Conservation (phyloP, 768 basidiomycete genomes). For the Xerocomus brunneocitrinus region DNA sequence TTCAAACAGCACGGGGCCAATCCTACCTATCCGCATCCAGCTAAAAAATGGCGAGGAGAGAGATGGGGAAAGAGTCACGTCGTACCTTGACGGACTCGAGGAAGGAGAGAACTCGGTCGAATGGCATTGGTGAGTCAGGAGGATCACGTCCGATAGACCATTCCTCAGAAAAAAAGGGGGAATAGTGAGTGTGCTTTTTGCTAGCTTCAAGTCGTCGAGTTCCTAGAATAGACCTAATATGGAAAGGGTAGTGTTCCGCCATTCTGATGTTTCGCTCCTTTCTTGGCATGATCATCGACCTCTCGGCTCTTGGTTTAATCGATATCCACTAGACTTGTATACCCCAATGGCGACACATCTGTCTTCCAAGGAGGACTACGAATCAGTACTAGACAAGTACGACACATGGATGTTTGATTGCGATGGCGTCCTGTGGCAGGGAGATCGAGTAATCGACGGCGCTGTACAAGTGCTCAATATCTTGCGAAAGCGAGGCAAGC, state of each 20-base stretch:
- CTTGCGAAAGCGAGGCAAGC: constrained; percentile 68
- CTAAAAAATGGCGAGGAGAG: not conserved
- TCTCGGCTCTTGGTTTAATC: not conserved
- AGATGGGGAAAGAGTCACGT: no score
- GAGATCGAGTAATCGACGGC: constrained; percentile 74
- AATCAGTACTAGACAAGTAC: constrained; percentile 53
- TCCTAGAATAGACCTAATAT: constrained; percentile 12
- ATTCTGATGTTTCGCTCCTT: not conserved
- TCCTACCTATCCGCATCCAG: not conserved
- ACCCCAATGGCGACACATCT: constrained; percentile 23
- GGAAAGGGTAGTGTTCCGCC: constrained; percentile 20
- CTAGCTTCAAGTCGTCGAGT: not conserved
- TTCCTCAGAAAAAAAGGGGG: not conserved
- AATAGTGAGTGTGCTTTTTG: not conserved
- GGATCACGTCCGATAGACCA: not conserved
- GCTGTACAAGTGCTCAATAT: constrained; percentile 68
- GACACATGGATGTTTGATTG: constrained; percentile 98
- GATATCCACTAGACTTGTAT: constrained; percentile 13
- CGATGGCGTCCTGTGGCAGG: constrained; percentile 93
- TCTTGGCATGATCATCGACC: not conserved
- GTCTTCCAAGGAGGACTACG: constrained; percentile 42
- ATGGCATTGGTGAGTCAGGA: no score
- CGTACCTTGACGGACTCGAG: no score
- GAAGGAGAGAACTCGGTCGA: no score
- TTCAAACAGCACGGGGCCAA: not conserved